Evolutionary conservation across 768 basidiomycete genomes (phyloP), one percentile per base, ranked within the genome.

Genomic region (Punctularia strigosozonata): DNA sequence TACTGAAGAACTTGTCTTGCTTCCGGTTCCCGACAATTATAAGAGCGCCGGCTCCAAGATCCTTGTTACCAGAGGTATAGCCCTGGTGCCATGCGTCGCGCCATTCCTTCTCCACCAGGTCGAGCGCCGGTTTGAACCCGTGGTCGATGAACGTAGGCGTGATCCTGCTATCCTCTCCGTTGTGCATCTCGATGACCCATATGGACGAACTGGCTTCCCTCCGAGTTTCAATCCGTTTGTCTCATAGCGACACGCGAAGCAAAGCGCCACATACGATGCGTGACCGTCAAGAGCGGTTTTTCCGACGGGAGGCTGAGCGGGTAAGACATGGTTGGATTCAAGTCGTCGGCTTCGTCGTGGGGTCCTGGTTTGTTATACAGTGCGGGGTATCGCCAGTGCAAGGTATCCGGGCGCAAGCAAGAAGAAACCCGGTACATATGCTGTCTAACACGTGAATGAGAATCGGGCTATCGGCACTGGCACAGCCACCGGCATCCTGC

Each of bases 1-100:
- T 89, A 59, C 81, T 85, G 58, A 90, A 90, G 66, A 87, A 90
- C 57, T 88, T 90, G 56, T 88, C 75, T 55, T 90, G 86, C 43
- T 69, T 66, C 44, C 65, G 68, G 43, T 72, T 74, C 3, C 87
- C 86, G 5, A 83, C 77, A 38, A 90, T 78, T 43, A 89, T 77
- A 22, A 90, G 57, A 3, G 81, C 77, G 25, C 84, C 86, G 37
- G 66, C 66, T 22, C 75, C 80, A 5, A 63, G 66, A n/a, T 59
- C 58, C 46, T 66, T 65, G 47, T 72, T 64, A 42, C 68, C 68
- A 31, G 60, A 45, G 30, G 61, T 53, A 36, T 61, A 53, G 2
- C 67, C 64, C 7, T 56, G 50, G 22, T 69, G 62, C 63, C 71
- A 73, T 32, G 64, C 63, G 25, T 62, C 57, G 12, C 71, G 61